phyloP scores from a whole-genome alignment of 176 grass and related monocot species.

The Zoysia pacifica region DNA sequence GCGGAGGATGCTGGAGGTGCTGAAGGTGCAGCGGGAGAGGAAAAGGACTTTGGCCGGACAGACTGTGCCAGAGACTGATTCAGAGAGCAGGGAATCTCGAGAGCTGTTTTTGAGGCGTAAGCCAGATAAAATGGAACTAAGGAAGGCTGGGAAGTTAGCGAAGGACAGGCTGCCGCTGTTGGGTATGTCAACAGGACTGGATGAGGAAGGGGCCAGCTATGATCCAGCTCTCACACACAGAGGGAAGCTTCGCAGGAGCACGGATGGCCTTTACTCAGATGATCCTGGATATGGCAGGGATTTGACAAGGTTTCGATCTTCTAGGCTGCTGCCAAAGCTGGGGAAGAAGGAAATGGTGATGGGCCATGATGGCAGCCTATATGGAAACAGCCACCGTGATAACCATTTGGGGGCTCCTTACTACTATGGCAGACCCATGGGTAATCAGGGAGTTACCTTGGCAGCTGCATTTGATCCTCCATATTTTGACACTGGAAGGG shows the following conservation, averaged over 20 bases:
- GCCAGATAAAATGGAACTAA: conserved; percentile 44
- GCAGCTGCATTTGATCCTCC: conserved; percentile 59
- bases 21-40: conserved; percentile 44
- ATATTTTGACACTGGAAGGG: conserved; percentile 50
- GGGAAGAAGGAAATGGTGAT: conserved; percentile 57
- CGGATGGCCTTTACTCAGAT: conserved; percentile 28
- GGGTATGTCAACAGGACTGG: conserved; percentile 35
- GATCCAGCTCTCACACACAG: conserved; percentile 36
- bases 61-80: conserved; percentile 48
- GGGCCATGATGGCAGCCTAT: conserved; percentile 49
- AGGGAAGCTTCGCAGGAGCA: conserved; percentile 39
- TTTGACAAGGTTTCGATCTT: conserved; percentile 33
- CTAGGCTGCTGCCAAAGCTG: conserved; percentile 45
- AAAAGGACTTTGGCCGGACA: conserved; percentile 4
- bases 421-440: conserved; percentile 48
- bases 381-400: conserved; percentile 46
- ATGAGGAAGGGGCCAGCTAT: conserved; percentile 23
- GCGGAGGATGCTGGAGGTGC: conserved; percentile 48
- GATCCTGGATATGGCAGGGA: conserved; percentile 42
- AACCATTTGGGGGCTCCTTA: conserved; percentile 38
- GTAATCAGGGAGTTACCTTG: conserved; percentile 66
- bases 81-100: conserved; percentile 50
- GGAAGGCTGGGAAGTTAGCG: conserved; percentile 36
- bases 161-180: conserved; percentile 53
- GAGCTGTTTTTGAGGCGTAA: conserved; percentile 38